These are phyloP conservation scores for Zymoseptoria passerinii DNA, from an alignment of 2,329 filamentous ascomycete genomes.

Conservation along the genomic window DNA sequence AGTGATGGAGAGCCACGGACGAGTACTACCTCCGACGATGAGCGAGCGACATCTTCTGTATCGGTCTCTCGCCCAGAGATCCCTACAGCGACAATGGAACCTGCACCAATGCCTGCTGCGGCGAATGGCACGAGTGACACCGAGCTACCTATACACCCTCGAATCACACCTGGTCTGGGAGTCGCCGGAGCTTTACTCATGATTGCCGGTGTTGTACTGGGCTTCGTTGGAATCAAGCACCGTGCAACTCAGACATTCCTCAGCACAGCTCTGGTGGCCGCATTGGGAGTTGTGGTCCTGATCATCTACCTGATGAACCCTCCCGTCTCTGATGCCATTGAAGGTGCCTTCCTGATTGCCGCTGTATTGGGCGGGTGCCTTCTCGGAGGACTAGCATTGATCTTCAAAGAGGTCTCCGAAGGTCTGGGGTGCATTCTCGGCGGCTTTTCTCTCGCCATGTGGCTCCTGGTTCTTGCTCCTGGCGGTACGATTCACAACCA, in stretches of 20 bases:
- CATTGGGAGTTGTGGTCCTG: conserved; percentile 66
- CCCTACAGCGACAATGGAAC: conserved; percentile 4
- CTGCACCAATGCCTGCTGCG: conserved; percentile 3
- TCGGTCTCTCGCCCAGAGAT: not conserved
- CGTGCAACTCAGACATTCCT: conserved; percentile 68
- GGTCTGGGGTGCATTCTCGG: conserved; percentile 81
- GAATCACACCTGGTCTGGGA: conserved; percentile 71
- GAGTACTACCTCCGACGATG: not conserved
- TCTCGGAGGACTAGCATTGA: conserved; percentile 63
- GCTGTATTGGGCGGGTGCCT: conserved; percentile 62
- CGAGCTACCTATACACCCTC: conserved; percentile 60
- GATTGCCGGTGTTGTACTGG: conserved; percentile 59
- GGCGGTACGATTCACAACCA: conserved; percentile 63
- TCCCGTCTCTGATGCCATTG: conserved; percentile 64
- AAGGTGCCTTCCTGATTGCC: conserved; percentile 81
- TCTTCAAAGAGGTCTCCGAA: conserved; percentile 78
- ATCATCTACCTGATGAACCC: conserved; percentile 83
- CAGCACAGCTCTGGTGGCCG: conserved; percentile 64
- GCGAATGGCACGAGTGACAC: conserved; percentile 3
- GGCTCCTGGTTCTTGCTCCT: conserved; percentile 69
- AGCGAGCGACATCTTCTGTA: conserved; percentile 10
- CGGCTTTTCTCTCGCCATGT: conserved; percentile 82
- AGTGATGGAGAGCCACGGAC: conserved; percentile 1
- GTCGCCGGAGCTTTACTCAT: conserved; percentile 72
- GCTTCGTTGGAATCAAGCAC: conserved; percentile 75